Base-by-base conservation (phyloP, 1,139 yeast species). In the Magnusiomyces paraingens region DNA sequence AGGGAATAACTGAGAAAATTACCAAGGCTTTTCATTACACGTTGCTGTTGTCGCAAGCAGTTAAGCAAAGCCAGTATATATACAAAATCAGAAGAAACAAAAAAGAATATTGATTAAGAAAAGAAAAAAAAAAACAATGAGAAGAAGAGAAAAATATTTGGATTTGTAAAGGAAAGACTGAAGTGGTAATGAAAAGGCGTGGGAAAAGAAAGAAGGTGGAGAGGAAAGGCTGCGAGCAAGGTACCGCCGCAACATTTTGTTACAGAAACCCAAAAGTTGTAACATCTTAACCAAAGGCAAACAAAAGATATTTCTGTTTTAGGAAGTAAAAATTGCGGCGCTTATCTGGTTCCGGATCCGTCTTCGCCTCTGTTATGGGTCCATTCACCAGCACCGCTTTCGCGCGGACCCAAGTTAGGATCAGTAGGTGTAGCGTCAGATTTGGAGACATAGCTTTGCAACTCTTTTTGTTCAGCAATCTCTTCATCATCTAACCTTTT, bases 311-410 rank as follows among this genome's bases (percentile, higher is more conserved):
- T 38, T 38, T 38, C 41, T 38, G 3, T 38, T 38, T 26, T 26
- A 45, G 20, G 12, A 35, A 46, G 35, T 18, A 12, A 35, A 46
- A 36, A 32, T 17, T 46, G 6, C 39, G 20, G 2, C 26, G 21
- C 18, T 17, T 35, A n/a, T 3, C 14, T 18, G 15, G 29, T 6
- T 41, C 22, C 44, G 56, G 55, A 26, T 3, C 95, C 95, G 57
- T 73, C 80, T 67, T 90, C 98, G 1, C 96, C 96, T 61, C 98
- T 75, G 1, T 76, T 61, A 18, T 70, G 66, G 0, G 86, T 85
- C 97, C 97, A 90, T 51, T 77, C 86, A 0, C 75, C 78, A 2
- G 81, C 75, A 0, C 97, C 98, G 42, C 90, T 82, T 66, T 86
- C 85, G 55, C 97, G 58, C 60, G 80, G 66, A 8, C 64, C 62